Percentiles rank a stretch among this genome's conserved stretches.
These are phyloP conservation scores for Trichothecium sympodiale DNA, from an alignment of 2,329 filamentous ascomycete species.

Conservation along the genomic window DNA sequence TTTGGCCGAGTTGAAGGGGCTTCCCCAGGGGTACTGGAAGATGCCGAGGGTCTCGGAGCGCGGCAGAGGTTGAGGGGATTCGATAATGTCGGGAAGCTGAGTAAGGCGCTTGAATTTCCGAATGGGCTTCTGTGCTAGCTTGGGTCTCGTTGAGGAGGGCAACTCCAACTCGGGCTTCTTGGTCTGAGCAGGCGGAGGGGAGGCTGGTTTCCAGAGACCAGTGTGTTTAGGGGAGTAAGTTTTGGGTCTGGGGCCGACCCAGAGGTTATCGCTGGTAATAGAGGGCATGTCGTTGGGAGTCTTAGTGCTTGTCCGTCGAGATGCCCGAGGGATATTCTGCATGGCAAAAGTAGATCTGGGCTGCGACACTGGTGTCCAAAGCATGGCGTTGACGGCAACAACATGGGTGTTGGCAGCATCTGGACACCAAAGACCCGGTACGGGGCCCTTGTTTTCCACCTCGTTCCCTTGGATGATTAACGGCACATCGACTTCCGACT, in stretches of 20 bases:
- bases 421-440: slow-evolving; percentile 2
- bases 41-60: slow-evolving; percentile 51
- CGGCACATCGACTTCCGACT: slow-evolving; percentile 1
- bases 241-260: too few relatives aligned
- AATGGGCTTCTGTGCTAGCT: slow-evolving; percentile 8
- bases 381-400: neutral
- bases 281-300: neutral
- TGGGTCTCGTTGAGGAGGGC: slow-evolving; percentile 1
- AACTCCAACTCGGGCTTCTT: too few relatives aligned
- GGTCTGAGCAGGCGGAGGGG: too few relatives aligned
- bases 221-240: neutral
- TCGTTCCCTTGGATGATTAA: neutral
- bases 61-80: slow-evolving; percentile 47
- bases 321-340: neutral
- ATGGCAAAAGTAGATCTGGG: neutral
- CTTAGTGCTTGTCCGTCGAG: neutral
- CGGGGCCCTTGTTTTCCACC: neutral
- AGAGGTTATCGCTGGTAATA: too few relatives aligned
- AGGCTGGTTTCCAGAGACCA: neutral
- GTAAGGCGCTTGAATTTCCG: slow-evolving; percentile 46
- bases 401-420: neutral
- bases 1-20: slow-evolving; percentile 45
- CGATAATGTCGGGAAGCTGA: slow-evolving; percentile 50
- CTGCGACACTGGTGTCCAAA: too few relatives aligned
- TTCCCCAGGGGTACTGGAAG: slow-evolving; percentile 57